Evolutionary conservation across 2,329 filamentous ascomycete species (phyloP), one percentile per base, ranked within the genome.

Genomic region (Aureobasidium sp.): DNA sequence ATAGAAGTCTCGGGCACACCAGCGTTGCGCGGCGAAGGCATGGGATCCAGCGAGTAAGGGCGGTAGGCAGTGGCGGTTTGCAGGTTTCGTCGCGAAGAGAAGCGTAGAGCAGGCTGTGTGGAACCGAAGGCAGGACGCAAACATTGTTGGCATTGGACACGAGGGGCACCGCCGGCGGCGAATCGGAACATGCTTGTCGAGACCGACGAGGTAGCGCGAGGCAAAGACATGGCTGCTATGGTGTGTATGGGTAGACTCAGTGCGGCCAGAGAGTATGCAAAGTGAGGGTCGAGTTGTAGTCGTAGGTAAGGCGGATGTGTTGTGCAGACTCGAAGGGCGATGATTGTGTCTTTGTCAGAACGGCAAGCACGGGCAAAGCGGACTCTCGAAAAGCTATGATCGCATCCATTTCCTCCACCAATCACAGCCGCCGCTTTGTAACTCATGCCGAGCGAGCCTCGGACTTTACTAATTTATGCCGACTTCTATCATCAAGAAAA

Each of bases 31-130:
- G 83, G 83, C 47, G 79, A 78, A 14, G 83, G 82, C 67, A 83
- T 81, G 51, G 80, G 77, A 17, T 81, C 77, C n/a, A 88, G 73
- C 1, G 79, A 78, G 63, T 84, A 81, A 22, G 86, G 84, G 62
- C 82, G 83, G 68, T 87, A 86, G 52, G 84, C 83, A 20, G 84
- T 86, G 36, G 83, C 84, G 14, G 86, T 88, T 71, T 87, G 85
- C 71, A 89, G 80, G 65, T 83, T 82, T 56, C 84, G 78, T 68
- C 83, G 84, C 11, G 80, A 81, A 47, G 77, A 77, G 68, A 80
- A 79, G 27, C 41, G 53, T 8, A 45, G 53, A 27, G 41, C 41
- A 25, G 53, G 53, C 14, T 44, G 53, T 45, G 53, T 17, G 27
- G 42, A 8, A 20, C 34, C 42, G 27, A 59, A 48, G 42, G 29